These are phyloP conservation scores for Hypoxylon lenormandii DNA, from an alignment of 495 filamentous ascomycete species.

Conservation along the genomic window DNA sequence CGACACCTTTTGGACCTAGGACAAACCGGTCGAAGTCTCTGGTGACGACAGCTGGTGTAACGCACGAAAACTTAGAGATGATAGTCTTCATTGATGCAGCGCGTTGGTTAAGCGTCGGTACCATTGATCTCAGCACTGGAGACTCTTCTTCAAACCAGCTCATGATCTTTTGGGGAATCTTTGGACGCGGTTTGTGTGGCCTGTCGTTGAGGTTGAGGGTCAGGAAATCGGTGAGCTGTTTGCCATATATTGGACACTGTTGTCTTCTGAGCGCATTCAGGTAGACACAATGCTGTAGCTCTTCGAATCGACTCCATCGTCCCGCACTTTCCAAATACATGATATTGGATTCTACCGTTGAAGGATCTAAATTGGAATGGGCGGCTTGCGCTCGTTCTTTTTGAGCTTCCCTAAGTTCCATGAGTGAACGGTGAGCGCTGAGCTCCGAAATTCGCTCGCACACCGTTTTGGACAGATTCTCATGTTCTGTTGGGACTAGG, in stretches of 20 bases:
- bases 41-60: slow-evolving; percentile 88
- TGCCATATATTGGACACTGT: slow-evolving; percentile 82
- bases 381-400: slow-evolving; percentile 70
- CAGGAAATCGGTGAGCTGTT: slow-evolving; percentile 76
- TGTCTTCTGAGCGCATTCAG: slow-evolving; percentile 84
- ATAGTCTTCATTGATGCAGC: slow-evolving; percentile 75
- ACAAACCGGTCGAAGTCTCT: slow-evolving; percentile 76
- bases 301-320: slow-evolving; percentile 77
- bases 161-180: slow-evolving; percentile 64
- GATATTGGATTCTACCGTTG: slow-evolving; percentile 74
- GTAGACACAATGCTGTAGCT: slow-evolving; percentile 81
- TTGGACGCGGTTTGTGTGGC: slow-evolving; percentile 67
- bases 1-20: slow-evolving; percentile 69
- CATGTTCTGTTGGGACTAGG: slow-evolving; percentile 78
- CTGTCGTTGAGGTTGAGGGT: slow-evolving; percentile 70
- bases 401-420: slow-evolving; percentile 72
- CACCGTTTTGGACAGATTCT: slow-evolving; percentile 70
- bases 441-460: slow-evolving; percentile 72
- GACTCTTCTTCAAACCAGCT: slow-evolving; percentile 81
- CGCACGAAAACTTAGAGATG: slow-evolving; percentile 88
- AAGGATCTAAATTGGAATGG: slow-evolving; percentile 69
- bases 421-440: slow-evolving; percentile 71
- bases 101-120: slow-evolving; percentile 78
- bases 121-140: slow-evolving; percentile 74
- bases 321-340: slow-evolving; percentile 77